These are phyloP conservation scores for Scheffersomyces spartinae DNA, from an alignment of 805 yeast genomes.

Conservation along the genomic window DNA sequence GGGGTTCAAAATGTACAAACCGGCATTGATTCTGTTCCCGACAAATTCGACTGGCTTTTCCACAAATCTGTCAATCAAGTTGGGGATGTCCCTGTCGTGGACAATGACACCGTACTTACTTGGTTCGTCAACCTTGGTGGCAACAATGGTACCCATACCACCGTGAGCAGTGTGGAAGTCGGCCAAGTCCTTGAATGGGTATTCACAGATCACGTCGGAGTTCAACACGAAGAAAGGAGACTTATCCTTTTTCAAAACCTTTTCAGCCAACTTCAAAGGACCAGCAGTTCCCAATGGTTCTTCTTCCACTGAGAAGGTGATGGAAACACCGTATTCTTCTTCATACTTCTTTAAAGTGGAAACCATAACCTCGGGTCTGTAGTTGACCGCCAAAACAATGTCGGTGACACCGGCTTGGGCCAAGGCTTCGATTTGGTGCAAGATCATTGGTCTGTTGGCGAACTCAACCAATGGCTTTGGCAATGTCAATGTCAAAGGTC, in stretches of 20 bases:
- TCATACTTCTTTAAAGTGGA: conserved; percentile 90
- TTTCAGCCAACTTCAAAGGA: conserved; percentile 94
- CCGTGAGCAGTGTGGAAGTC: conserved; percentile 92
- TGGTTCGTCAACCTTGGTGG: conserved; percentile 99
- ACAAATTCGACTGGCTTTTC: conserved; percentile 99
- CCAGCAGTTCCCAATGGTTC: conserved; percentile 99
- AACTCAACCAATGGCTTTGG: conserved; percentile 98
- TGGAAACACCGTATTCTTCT: conserved; percentile 83
- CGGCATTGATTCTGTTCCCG: conserved; percentile 99
- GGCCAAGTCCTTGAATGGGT: conserved; percentile 89
- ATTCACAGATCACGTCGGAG: conserved; percentile 98
- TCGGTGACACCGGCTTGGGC: conserved; percentile 98
- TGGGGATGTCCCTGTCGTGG: conserved; percentile 88
- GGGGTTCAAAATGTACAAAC: conserved; percentile 96
- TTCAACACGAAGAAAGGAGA: conserved; percentile 95
- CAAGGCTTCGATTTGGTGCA: conserved; percentile 96
- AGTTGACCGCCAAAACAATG: conserved; percentile 96
- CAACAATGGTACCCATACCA: conserved; percentile 97
- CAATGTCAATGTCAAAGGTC: conserved; percentile 90
- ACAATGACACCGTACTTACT: conserved; percentile 99
- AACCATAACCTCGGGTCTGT: conserved; percentile 99
- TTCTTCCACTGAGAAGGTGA: conserved; percentile 96
- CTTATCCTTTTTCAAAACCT: conserved; percentile 85
- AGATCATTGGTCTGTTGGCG: conserved; percentile 98
- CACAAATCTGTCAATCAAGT: conserved; percentile 95